Percentiles rank a stretch among this genome's conserved stretches.
These are phyloP conservation scores for Candida tunisiensis DNA, from an alignment of 1,139 yeast species.

Conservation along the genomic window DNA sequence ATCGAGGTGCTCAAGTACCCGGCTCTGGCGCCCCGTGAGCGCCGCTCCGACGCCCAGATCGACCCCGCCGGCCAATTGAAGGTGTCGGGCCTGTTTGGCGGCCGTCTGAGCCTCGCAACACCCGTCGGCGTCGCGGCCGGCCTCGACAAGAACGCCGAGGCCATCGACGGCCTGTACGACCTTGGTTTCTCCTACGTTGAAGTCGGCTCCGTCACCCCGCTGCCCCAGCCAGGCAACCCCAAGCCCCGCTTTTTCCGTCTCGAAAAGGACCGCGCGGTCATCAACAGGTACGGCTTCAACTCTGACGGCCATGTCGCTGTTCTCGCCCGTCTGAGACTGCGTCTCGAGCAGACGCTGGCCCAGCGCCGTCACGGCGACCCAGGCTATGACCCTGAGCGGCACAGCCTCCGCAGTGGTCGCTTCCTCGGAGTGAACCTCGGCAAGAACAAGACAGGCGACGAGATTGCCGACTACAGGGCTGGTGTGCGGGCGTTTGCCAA, in stretches of 20 bases:
- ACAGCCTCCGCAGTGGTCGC: slow-evolving; percentile 48
- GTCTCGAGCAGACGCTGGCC: slow-evolving; percentile 24
- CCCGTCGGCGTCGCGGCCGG: slow-evolving; percentile 97
- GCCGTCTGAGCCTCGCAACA: slow-evolving; percentile 29
- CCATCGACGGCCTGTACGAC: slow-evolving; percentile 65
- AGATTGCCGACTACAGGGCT: slow-evolving; percentile 63
- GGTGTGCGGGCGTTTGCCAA: slow-evolving; percentile 76
- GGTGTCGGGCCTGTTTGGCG: slow-evolving; percentile 14
- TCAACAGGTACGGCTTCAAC: slow-evolving; percentile 89
- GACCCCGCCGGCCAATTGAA: slow-evolving; percentile 16
- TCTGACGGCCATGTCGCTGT: slow-evolving; percentile 77
- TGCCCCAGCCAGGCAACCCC: slow-evolving; percentile 90
- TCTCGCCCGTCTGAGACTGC: slow-evolving; percentile 40
- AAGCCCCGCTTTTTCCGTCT: slow-evolving; percentile 79
- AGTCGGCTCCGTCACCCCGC: slow-evolving; percentile 85
- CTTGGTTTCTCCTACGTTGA: slow-evolving; percentile 84
- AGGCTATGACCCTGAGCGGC: slow-evolving; percentile 10
- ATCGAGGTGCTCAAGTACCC: slow-evolving; percentile 45
- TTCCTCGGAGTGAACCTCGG: slow-evolving; percentile 77
- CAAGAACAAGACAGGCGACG: slow-evolving; percentile 84
- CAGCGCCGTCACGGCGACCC: slow-evolving; percentile 5
- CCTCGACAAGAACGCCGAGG: slow-evolving; percentile 86
- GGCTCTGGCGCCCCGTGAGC: slow-evolving; percentile 14
- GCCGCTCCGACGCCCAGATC: slow-evolving; percentile 12
- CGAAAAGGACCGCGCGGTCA: slow-evolving; percentile 74